These are phyloP conservation scores for Pyrenochaeta sp. DNA, from an alignment of 2,329 filamentous ascomycete genomes.

Conservation along the genomic window DNA sequence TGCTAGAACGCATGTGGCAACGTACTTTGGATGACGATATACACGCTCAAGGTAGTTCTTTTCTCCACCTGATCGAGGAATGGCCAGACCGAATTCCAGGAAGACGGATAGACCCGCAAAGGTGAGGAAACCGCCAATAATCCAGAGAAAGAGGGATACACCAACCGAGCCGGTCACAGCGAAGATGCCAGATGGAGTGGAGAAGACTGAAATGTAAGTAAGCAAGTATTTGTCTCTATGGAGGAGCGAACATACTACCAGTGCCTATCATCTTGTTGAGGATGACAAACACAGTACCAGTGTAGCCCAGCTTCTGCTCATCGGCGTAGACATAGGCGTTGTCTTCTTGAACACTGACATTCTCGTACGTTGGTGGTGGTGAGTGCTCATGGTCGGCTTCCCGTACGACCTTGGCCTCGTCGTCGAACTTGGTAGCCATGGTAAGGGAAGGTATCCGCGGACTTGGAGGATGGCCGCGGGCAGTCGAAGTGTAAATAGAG, in stretches of 20 bases:
- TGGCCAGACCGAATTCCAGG: slow-evolving; percentile 70
- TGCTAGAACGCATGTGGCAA: slow-evolving; percentile 68
- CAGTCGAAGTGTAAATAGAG: slow-evolving; percentile 18
- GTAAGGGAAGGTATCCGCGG: background rate
- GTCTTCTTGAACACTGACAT: slow-evolving; percentile 41
- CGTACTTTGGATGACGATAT: slow-evolving; percentile 66
- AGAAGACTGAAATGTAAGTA: slow-evolving; percentile 54
- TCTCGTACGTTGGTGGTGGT: slow-evolving; percentile 24
- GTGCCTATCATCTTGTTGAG: slow-evolving; percentile 44
- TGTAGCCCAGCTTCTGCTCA: slow-evolving; percentile 44
- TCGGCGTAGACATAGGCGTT: slow-evolving; percentile 44
- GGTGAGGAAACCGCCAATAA: slow-evolving; percentile 62
- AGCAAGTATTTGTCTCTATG: slow-evolving; percentile 10
- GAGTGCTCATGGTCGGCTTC: slow-evolving; percentile 20
- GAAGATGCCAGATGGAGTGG: slow-evolving; percentile 66
- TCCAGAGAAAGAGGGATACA: slow-evolving; percentile 63
- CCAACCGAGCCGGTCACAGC: slow-evolving; percentile 64
- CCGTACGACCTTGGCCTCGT: slow-evolving; percentile 28
- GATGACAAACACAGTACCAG: slow-evolving; percentile 45
- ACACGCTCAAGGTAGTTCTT: slow-evolving; percentile 74
- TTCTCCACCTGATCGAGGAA: slow-evolving; percentile 69
- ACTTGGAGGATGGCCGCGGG: background rate
- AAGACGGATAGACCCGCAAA: slow-evolving; percentile 69
- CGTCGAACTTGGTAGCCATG: slow-evolving; percentile 34
- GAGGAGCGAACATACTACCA: slow-evolving; percentile 30